These are phyloP conservation scores for Diaporthe vexans DNA, from an alignment of 2,329 filamentous ascomycete species.

Conservation along the genomic window DNA sequence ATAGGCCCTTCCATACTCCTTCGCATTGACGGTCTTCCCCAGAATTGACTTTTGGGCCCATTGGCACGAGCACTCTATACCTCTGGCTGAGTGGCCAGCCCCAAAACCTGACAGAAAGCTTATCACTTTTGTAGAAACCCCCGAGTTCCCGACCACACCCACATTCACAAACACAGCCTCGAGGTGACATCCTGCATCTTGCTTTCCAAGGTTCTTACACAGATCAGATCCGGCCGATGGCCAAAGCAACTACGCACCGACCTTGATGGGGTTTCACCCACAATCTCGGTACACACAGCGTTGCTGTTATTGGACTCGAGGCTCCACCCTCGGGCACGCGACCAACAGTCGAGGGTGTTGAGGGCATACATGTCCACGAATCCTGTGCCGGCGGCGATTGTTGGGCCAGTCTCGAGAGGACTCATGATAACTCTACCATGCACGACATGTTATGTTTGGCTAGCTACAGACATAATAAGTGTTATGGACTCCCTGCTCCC, in stretches of 20 bases:
- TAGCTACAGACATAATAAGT: neutral
- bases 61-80: neutral
- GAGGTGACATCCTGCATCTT: conserved; percentile 28
- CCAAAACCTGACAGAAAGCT: conserved; percentile 31
- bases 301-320: neutral
- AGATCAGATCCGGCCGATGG: conserved; percentile 27
- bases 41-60: conserved; percentile 22
- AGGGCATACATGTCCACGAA: neutral
- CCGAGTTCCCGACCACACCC: conserved; percentile 13
- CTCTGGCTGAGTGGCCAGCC: conserved; percentile 3
- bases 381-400: neutral
- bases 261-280: conserved; percentile 18
- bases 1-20: neutral
- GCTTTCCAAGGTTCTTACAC: neutral
- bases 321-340: neutral
- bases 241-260: conserved; percentile 19
- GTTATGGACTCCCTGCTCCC: neutral
- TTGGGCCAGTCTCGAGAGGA: neutral
- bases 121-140: neutral
- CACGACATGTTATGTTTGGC: neutral
- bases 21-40: neutral
- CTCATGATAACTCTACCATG: neutral
- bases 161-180: neutral
- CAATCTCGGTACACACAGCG: conserved; percentile 15
- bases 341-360: conserved; percentile 6